Evolutionary conservation across 2,329 filamentous ascomycete species (phyloP), one percentile per base, ranked within the genome.

Genomic region (Fusarium phyllophilum): DNA sequence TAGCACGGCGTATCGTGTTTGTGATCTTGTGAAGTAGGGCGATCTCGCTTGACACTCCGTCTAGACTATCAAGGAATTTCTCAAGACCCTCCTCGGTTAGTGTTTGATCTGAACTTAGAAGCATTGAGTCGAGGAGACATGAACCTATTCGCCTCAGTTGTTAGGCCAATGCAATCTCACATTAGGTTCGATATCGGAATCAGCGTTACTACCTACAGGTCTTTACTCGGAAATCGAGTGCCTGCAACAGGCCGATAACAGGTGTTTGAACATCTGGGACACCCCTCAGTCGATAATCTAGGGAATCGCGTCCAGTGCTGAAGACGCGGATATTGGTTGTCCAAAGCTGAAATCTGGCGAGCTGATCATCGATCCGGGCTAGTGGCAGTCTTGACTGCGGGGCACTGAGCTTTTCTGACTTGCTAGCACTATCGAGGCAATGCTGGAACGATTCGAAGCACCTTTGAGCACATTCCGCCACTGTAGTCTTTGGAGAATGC

Each of bases 401-500:
- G 1, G 6, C 11, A 1, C 5, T 39, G 4, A 2, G 10, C 6
- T 42, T 42, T 22, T 42, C 39, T 7, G 6, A 10, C 15, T 18
- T 24, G n/a, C n/a, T 18, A 5, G 42, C 42, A 0, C 42, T 8
- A 11, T 44, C 0, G n/a, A 44, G 42, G 15, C 42, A 44, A 18
- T 44, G 10, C 0, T 44, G 42, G 0, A 44, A 44, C 24, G 42
- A 44, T 0, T 24, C 10, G 3, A 4, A 44, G 15, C 42, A 44
- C 5, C 4, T 44, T 24, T 8, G n/a, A 0, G 41, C 41, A 4
- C 9, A 24, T 1, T n/a, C 0, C 0, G 4, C 4, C 3, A 41
- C 20, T 1, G 8, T 4, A 9, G 38, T 7, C 1, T 0, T 41
- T 22, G 8, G 38, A 14, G 20, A 0, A 41, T 41, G 13, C 8